Evolutionary conservation across 2,329 filamentous ascomycete species (phyloP).

Genomic region (Cordyceps pruinosa): DNA sequence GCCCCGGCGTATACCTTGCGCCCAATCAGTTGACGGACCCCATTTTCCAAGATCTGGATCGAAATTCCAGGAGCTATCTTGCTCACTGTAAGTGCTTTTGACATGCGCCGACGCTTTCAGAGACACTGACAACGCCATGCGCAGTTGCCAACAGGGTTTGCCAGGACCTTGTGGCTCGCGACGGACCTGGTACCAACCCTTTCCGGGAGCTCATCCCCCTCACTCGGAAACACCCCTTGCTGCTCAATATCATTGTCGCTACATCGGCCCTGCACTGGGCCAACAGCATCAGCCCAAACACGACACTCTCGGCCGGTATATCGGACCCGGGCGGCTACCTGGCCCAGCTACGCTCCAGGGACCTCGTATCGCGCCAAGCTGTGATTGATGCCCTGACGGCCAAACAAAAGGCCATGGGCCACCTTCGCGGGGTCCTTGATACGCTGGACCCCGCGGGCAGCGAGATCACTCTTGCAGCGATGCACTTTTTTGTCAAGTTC

Average conservation of each 20-base stretch:
- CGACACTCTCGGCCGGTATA: constrained; percentile 25
- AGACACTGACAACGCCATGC: constrained; percentile 19
- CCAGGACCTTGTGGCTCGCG: constrained; percentile 46
- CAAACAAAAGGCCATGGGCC: constrained; percentile 40
- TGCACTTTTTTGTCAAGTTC: constrained; percentile 46
- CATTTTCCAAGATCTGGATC: constrained; percentile 46
- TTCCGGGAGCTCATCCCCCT: constrained; percentile 43
- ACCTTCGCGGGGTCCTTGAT: constrained; percentile 34
- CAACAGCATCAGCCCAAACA: constrained; percentile 33
- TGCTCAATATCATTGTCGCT: constrained; percentile 42
- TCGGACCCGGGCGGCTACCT: constrained; percentile 31
- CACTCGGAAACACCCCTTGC: constrained; percentile 37
- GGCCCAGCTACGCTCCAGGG: constrained; percentile 29
- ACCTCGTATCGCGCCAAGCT: constrained; percentile 31
- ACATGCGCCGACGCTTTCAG: background rate
- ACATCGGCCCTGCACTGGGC: constrained; percentile 44
- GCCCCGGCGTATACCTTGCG: background rate
- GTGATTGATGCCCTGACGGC: constrained; percentile 41
- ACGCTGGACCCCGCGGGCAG: constrained; percentile 33
- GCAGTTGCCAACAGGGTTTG: constrained; percentile 43
- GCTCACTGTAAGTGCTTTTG: constrained; percentile 39
- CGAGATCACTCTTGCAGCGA: constrained; percentile 40
- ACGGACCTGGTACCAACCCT: constrained; percentile 38
- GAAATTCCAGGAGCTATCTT: constrained; percentile 39
- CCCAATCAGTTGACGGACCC: constrained; percentile 40